Conservation (phyloP, 1,139 yeast genomes). For the Debaryomycetaceae sp. region DNA sequence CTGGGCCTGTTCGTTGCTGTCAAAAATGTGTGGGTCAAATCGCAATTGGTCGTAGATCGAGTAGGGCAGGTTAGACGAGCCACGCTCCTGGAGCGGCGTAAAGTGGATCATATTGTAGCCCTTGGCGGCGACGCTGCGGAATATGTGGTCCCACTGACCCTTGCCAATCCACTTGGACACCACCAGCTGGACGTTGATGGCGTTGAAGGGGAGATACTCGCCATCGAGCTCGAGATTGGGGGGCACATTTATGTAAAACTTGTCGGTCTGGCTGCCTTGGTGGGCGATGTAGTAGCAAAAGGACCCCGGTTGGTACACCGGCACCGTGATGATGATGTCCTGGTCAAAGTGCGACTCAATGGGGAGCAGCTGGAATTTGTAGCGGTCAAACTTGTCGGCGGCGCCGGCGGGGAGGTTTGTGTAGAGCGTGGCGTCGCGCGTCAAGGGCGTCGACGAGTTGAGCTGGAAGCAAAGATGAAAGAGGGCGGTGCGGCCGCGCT, state of each 20-base stretch:
- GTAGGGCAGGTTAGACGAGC: conserved; percentile 88
- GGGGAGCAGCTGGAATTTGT: conserved; percentile 44
- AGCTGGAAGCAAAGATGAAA: conserved; percentile 59
- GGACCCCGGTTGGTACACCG: conserved; percentile 73
- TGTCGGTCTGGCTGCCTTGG: conserved; percentile 42
- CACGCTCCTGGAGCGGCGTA: conserved; percentile 87
- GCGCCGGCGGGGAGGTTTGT: conserved; percentile 63
- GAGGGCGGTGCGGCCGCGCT: conserved; percentile 37
- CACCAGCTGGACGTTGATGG: conserved; percentile 81
- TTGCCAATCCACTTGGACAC: conserved; percentile 89
- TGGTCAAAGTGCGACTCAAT: conserved; percentile 49
- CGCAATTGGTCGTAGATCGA: conserved; percentile 81
- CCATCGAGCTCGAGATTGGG: conserved; percentile 63
- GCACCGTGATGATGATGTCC: conserved; percentile 59
- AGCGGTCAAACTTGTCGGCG: conserved; percentile 48
- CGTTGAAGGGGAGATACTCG: conserved; percentile 63
- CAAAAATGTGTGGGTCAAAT: conserved; percentile 68
- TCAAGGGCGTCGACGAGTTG: conserved; percentile 69
- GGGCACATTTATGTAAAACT: conserved; percentile 75
- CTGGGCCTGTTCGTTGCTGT: conserved; percentile 30
- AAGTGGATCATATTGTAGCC: conserved; percentile 96
- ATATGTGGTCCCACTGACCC: conserved; percentile 60
- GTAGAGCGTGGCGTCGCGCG: conserved; percentile 67
- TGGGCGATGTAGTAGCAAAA: conserved; percentile 64
- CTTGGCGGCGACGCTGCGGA: conserved; percentile 58